Evolutionary conservation across 169 alveolate species (phyloP).

Genomic region (Plasmodium sp.): DNA sequence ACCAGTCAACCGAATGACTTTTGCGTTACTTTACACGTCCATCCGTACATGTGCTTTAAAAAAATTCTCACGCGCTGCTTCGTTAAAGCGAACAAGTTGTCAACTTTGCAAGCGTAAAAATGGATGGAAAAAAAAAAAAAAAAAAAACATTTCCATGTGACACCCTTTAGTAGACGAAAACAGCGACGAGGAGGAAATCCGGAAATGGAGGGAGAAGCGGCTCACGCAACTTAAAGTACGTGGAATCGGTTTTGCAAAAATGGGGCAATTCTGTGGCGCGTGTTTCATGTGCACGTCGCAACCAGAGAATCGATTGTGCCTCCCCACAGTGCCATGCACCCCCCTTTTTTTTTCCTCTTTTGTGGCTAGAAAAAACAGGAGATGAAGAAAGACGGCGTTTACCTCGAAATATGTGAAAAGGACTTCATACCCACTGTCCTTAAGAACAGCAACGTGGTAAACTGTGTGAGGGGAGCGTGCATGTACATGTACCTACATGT

Average conservation of each 20-base stretch:
- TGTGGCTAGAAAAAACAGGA: conserved; percentile 45
- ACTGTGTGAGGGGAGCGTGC: neutral
- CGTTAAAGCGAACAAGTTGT: neutral
- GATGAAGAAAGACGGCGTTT: conserved; percentile 71
- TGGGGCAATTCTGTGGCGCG: neutral
- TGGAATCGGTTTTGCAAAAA: neutral
- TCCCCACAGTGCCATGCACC: neutral
- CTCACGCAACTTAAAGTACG: conserved; percentile 51
- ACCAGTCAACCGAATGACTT: neutral
- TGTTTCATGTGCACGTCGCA: neutral
- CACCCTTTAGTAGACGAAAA: conserved; percentile 45
- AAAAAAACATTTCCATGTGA: neutral
- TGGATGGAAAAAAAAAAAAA: neutral
- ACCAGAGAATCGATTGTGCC: neutral
- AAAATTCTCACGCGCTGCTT: neutral
- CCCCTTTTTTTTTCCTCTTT: neutral
- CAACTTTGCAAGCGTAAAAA: neutral
- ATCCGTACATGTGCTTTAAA: neutral
- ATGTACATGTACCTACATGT: neutral
- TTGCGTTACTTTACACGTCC: neutral
- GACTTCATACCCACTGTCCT: conserved; percentile 61
- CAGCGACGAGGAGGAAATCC: conserved; percentile 69
- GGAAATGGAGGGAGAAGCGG: conserved; percentile 64
- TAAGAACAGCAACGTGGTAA: conserved; percentile 42
- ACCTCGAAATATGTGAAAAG: conserved; percentile 55